These are phyloP conservation scores for Cladosporium sp. DNA, from an alignment of 2,329 filamentous ascomycete genomes.

Conservation along the genomic window DNA sequence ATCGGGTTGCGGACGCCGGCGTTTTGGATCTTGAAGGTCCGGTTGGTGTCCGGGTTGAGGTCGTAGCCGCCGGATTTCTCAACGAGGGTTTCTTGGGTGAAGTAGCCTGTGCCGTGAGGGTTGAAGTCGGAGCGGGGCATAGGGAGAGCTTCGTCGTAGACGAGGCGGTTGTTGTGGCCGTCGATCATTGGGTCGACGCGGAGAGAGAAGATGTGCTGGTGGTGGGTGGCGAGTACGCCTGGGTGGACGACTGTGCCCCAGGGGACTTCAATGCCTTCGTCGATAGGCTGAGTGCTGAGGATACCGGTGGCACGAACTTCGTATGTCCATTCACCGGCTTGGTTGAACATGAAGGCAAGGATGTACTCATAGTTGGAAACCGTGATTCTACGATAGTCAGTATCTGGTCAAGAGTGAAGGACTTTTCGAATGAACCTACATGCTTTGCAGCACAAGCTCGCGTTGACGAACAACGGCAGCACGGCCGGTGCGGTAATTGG, in stretches of 20 bases:
- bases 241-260: constrained; percentile 67
- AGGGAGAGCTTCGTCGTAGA: constrained; percentile 52
- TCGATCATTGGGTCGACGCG: constrained; percentile 46
- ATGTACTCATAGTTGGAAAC: constrained; percentile 72
- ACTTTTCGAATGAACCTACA: constrained; percentile 47
- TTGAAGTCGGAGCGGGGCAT: constrained; percentile 55
- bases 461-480: constrained; percentile 60
- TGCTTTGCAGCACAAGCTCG: constrained; percentile 63
- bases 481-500: constrained; percentile 62
- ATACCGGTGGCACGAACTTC: constrained; percentile 67
- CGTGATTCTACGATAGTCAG: constrained; percentile 23
- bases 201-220: constrained; percentile 69
- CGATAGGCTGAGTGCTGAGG: constrained; percentile 62
- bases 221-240: constrained; percentile 63
- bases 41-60: constrained; percentile 40
- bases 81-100: constrained; percentile 43
- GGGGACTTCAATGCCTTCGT: constrained; percentile 58
- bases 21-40: constrained; percentile 48
- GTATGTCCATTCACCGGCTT: constrained; percentile 62
- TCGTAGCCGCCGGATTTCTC: constrained; percentile 49
- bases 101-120: constrained; percentile 51
- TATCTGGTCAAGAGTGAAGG: too few species aligned
- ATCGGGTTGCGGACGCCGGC: constrained; percentile 40
- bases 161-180: constrained; percentile 41
- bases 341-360: constrained; percentile 66